Conservation (phyloP, 1,284 basidiomycete species). For the Naganishia cerealis region DNA sequence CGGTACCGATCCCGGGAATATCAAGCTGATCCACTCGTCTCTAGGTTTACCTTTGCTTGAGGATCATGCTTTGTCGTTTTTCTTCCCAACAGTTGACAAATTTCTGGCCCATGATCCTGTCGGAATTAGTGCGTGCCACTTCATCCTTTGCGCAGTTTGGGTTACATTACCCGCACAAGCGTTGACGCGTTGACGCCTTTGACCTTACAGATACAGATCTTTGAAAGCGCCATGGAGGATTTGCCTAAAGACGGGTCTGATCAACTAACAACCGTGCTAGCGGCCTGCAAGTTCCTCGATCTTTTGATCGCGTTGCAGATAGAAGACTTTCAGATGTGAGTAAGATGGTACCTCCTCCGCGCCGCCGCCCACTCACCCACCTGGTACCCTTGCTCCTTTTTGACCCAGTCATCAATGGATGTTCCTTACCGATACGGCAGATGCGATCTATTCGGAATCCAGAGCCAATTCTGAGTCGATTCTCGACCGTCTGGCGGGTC, state of each 20-base stretch:
- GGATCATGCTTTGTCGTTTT: slow-evolving; percentile 87
- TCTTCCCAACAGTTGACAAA: slow-evolving; percentile 86
- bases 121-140: slow-evolving; percentile 72
- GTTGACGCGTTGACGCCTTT: not conserved
- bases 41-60: slow-evolving; percentile 78
- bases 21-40: not conserved
- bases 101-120: slow-evolving; percentile 94
- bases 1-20: not conserved
- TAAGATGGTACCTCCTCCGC: slow-evolving; percentile 5
- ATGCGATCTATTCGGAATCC: slow-evolving; percentile 84
- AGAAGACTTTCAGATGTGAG: slow-evolving; percentile 95
- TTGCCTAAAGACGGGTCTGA: slow-evolving; percentile 70
- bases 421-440: slow-evolving; percentile 95
- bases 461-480: slow-evolving; percentile 80
- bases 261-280: slow-evolving; percentile 74
- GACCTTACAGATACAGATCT: slow-evolving; percentile 64
- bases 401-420: slow-evolving; percentile 89
- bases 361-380: not conserved
- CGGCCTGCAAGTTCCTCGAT: slow-evolving; percentile 92
- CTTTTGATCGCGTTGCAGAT: slow-evolving; percentile 86
- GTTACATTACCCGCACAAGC: not conserved
- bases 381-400: slow-evolving; percentile 9
- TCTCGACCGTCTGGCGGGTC: slow-evolving; percentile 80
- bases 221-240: slow-evolving; percentile 58
- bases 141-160: slow-evolving; percentile 24